These are phyloP conservation scores for Calcarisporium arbuscula DNA, from an alignment of 2,329 filamentous ascomycete genomes.

Conservation along the genomic window DNA sequence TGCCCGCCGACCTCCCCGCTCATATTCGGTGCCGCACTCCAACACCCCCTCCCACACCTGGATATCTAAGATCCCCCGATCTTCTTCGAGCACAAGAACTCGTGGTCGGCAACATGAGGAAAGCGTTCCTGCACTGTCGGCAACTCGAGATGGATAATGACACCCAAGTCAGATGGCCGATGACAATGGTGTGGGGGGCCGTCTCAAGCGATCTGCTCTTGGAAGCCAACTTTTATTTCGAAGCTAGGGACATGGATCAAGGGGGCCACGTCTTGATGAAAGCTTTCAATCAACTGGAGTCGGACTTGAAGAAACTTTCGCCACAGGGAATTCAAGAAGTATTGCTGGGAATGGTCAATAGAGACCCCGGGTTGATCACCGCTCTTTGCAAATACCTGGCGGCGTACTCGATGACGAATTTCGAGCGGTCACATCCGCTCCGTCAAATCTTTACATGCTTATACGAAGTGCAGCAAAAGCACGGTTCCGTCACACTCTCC, in stretches of 20 bases:
- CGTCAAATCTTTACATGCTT: conserved; percentile 36
- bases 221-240: conserved; percentile 37
- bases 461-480: conserved; percentile 39
- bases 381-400: conserved; percentile 39
- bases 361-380: conserved; percentile 38
- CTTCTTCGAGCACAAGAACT: conserved; percentile 37
- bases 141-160: conserved; percentile 34
- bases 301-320: conserved; percentile 35
- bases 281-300: conserved; percentile 36
- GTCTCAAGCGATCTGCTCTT: conserved; percentile 36
- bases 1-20: conserved; percentile 33
- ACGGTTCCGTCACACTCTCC: conserved; percentile 34
- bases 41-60: conserved; percentile 35
- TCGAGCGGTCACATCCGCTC: conserved; percentile 35
- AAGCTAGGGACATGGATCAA: conserved; percentile 31
- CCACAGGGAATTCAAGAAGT: conserved; percentile 37
- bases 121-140: conserved; percentile 38
- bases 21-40: conserved; percentile 39
- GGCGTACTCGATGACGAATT: conserved; percentile 36
- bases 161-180: conserved; percentile 31
- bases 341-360: conserved; percentile 36
- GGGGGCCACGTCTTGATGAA: conserved; percentile 34
- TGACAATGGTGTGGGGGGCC: conserved; percentile 37
- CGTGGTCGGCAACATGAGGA: conserved; percentile 36
- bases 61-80: conserved; percentile 35